These are phyloP conservation scores for Beauveria asiatica DNA, from an alignment of 2,329 filamentous ascomycete species.

Conservation along the genomic window DNA sequence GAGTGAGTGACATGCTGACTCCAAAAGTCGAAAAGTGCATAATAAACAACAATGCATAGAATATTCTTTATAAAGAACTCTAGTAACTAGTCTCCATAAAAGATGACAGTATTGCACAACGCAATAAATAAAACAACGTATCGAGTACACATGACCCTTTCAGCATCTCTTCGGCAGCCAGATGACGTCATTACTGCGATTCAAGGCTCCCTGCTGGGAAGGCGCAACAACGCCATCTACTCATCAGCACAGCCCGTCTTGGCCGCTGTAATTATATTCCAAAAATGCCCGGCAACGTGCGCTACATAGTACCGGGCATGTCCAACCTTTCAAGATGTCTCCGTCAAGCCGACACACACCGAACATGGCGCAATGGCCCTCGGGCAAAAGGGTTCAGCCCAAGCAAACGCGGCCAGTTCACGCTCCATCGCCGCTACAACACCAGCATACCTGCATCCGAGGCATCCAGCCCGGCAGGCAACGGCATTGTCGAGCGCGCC, in stretches of 20 bases:
- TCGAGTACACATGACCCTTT: no score
- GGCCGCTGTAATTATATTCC: not conserved
- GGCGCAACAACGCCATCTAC: not conserved
- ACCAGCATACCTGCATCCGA: not conserved
- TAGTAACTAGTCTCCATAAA: no score
- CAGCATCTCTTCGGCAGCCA: no score
- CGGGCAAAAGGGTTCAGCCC: not conserved
- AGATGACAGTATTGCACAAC: no score
- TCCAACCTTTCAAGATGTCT: not conserved
- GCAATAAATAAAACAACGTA: no score
- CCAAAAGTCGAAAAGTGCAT: no score
- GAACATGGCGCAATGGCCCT: not conserved
- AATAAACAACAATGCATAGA: no score
- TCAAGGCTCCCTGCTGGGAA: no score
- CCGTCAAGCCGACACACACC: not conserved
- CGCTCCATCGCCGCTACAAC: not conserved
- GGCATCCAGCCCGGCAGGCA: not conserved
- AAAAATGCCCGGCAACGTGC: not conserved
- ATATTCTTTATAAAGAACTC: no score
- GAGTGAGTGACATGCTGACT: no score
- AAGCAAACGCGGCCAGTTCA: not conserved
- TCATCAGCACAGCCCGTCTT: no score
- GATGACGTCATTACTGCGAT: no score
- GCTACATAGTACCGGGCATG: not conserved
- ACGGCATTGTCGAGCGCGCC: not conserved